Conservation (phyloP, 257 asterid genomes). For the Gentiana straminea region DNA sequence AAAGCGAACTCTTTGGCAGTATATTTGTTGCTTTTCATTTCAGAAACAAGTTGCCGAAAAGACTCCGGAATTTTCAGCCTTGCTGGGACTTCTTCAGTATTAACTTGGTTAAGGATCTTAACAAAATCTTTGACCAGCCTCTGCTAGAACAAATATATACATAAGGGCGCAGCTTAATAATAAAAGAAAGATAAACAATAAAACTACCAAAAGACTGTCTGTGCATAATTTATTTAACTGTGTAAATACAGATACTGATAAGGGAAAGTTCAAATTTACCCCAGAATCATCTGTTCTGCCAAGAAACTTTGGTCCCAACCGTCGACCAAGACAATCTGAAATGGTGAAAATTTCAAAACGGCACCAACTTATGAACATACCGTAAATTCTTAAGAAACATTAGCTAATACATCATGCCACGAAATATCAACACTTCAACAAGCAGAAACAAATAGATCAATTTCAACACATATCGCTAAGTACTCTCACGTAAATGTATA, state of each 20-base stretch:
- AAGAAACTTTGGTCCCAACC: slow-evolving; percentile 92
- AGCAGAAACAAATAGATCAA: too few relatives aligned
- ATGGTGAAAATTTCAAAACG: slow-evolving; percentile 14
- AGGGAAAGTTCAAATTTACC: slow-evolving; percentile 35
- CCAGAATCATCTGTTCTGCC: slow-evolving; percentile 88
- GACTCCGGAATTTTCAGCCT: slow-evolving; percentile 82
- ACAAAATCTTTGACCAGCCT: slow-evolving; percentile 81
- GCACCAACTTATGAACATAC: slow-evolving; percentile 1
- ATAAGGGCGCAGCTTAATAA: slow-evolving; percentile 1
- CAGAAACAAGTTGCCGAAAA: slow-evolving; percentile 82
- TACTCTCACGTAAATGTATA: too few relatives aligned
- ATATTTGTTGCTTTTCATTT: slow-evolving; percentile 73
- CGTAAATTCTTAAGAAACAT: too few relatives aligned
- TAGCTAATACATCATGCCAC: too few relatives aligned
- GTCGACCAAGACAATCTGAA: slow-evolving; percentile 95
- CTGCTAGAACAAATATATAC: slow-evolving; percentile 35
- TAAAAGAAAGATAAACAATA: neutral
- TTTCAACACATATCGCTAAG: too few relatives aligned
- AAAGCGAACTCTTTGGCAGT: slow-evolving; percentile 82
- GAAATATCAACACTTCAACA: too few relatives aligned
- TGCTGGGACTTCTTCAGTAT: slow-evolving; percentile 79
- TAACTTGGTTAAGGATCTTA: slow-evolving; percentile 86
- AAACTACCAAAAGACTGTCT: too few relatives aligned
- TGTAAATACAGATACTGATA: neutral
- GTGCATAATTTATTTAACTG: slow-evolving; percentile 7